Evolutionary conservation across 805 yeast genomes (phyloP).

Genomic region (Candida caryicola): DNA sequence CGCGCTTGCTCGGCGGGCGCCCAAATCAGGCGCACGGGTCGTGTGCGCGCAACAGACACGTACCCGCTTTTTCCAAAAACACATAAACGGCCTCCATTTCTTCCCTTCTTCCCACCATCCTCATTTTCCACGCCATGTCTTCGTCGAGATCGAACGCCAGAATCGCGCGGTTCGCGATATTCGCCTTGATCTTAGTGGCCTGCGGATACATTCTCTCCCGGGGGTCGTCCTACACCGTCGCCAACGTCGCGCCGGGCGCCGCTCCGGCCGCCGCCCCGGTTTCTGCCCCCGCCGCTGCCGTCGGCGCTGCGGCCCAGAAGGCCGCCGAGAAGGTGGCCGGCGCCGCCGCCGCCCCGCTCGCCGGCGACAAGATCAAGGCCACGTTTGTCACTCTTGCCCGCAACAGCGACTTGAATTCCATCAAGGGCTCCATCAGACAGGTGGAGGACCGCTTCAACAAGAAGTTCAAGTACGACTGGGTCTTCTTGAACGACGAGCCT

Average conservation of each 20-base stretch:
- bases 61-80: not conserved
- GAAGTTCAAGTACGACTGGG: constrained; percentile 88
- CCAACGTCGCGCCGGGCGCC: constrained; percentile 5
- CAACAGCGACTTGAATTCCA: constrained; percentile 63
- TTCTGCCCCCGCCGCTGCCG: constrained; percentile 1
- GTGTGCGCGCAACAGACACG: not conserved
- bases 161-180: constrained; percentile 45
- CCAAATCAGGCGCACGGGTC: no score
- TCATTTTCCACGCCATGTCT: constrained; percentile 2
- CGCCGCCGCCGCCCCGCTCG: constrained; percentile 3
- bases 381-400: constrained; percentile 80
- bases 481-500: constrained; percentile 83
- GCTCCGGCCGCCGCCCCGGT: constrained; percentile 12
- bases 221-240: constrained; percentile 44
- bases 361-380: constrained; percentile 53
- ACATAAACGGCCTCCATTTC: no score
- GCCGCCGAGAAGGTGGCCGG: constrained; percentile 8
- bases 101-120: no score
- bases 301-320: constrained; percentile 1
- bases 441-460: constrained; percentile 88
- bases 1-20: no score
- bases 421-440: constrained; percentile 64
- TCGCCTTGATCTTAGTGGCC: constrained; percentile 43
- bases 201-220: constrained; percentile 48
- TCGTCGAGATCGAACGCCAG: constrained; percentile 45